Base-by-base conservation (phyloP, 2,329 filamentous ascomycete genomes). In the Ophiostoma quercus region DNA sequence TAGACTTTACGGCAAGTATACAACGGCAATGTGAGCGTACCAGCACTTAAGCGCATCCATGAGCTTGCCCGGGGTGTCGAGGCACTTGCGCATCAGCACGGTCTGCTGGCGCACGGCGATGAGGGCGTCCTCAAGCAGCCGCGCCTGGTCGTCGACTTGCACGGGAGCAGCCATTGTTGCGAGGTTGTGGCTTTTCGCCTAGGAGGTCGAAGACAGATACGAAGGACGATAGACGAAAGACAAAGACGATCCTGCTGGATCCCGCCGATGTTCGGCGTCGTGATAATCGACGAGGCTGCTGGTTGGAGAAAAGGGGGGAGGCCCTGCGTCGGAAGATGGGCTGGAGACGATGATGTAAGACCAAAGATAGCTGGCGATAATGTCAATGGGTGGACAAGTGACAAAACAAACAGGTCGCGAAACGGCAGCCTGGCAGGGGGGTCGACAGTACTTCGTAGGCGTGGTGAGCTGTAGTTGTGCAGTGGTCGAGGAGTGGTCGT, bases 1-100 rank as follows among this genome's bases (percentile, higher is more conserved):
- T 34, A 54, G 67, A 8, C 29, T 41, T 72, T 66, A 72, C 73
- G 12, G 11, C 8, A 19, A 43, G 39, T 1, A 16, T 4, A 29
- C 19, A 47, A 47, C 16, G 6, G 3, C 2, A 7, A 37, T 57
- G 37, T 66, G 63, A 14, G 70, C 90, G 76, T 87, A 98, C 95
- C 94, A 97, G 91, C 94, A 98, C 83, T 99, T 99, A 77, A 99
- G 87, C 76, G 95, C 95, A 84, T 99, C 95, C 95, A 99, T 99
- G 74, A 99, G 89, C 86, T 99, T 99, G 74, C 95, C 94, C 7
- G 95, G 94, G 11, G 92, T 96, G 79, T 99, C 96, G 72, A 99
- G 86, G 77, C 94, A 98, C 84, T 96, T 94, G 83, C 94, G 93
- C 95, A 99, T 99, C 79, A 97, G 86, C 77, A 89, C 88, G 71